These are phyloP conservation scores for cucumber (Cucumis sativus) DNA, from an alignment of 306 rosid genomes.

Conservation along the genomic window Cucumber_9930_V3 NC_026655.2:5547501-5548000, in stretches of 20 bases:
- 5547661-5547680: conserved; percentile 74
- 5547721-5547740: not conserved
- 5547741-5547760: conserved; percentile 5
- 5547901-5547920: conserved; percentile 79
- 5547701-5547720: conserved; percentile 7
- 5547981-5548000: not conserved
- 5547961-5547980: not conserved
- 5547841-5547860: conserved; percentile 53
- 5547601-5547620: not conserved
- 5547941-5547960: not conserved
- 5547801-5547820: conserved; percentile 79
- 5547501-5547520: not conserved
- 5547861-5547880: conserved; percentile 25
- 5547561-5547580: not conserved
- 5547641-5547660: conserved; percentile 40
- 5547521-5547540: not conserved
- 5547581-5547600: not conserved
- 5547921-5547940: conserved; percentile 49
- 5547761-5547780: conserved; percentile 99
- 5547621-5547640: not conserved
- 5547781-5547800: conserved; percentile 94
- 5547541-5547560: not conserved
- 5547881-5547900: conserved; percentile 63
- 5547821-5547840: conserved; percentile 68
- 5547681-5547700: conserved; percentile 39